Evolutionary conservation across 176 grass and related monocot genomes (phyloP).

Genomic region (Carex scoparia): DNA sequence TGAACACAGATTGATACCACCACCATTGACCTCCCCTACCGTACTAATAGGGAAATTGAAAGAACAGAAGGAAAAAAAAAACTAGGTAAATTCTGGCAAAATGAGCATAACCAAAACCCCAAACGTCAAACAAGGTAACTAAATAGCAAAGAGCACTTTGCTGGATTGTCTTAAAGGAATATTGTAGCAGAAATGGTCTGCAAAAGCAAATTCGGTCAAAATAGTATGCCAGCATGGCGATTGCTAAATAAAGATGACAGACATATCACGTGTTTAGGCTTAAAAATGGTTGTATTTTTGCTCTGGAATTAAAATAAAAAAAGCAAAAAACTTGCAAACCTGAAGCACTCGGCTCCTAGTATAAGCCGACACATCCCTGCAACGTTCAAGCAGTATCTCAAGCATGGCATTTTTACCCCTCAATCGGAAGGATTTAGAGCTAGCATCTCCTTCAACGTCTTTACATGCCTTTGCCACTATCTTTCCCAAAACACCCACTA

Average conservation of each 20-base stretch:
- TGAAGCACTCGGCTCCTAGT: constrained; percentile 91
- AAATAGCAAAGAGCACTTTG: background rate
- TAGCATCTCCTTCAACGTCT: constrained; percentile 69
- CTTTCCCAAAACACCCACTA: constrained; percentile 89
- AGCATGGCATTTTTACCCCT: constrained; percentile 88
- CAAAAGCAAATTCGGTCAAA: constrained; percentile 2
- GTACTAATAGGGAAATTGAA: background rate
- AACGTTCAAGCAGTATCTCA: constrained; percentile 86
- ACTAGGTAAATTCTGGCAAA: background rate
- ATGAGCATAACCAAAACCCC: constrained; percentile 3
- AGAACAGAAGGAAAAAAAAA: background rate
- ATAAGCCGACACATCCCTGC: constrained; percentile 90
- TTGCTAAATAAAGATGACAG: background rate
- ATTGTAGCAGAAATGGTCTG: background rate
- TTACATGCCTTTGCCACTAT: constrained; percentile 76
- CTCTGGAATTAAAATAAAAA: background rate
- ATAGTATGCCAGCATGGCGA: background rate
- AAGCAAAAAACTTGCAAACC: background rate
- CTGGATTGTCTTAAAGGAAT: background rate
- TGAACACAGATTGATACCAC: background rate
- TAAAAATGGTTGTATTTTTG: background rate
- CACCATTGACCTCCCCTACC: background rate
- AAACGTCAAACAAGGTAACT: background rate
- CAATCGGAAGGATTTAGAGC: constrained; percentile 54
- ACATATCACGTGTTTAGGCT: background rate